Evolutionary conservation across 129 eudicot genomes (phyloP).

Genomic region (Glebionis coronaria): DNA sequence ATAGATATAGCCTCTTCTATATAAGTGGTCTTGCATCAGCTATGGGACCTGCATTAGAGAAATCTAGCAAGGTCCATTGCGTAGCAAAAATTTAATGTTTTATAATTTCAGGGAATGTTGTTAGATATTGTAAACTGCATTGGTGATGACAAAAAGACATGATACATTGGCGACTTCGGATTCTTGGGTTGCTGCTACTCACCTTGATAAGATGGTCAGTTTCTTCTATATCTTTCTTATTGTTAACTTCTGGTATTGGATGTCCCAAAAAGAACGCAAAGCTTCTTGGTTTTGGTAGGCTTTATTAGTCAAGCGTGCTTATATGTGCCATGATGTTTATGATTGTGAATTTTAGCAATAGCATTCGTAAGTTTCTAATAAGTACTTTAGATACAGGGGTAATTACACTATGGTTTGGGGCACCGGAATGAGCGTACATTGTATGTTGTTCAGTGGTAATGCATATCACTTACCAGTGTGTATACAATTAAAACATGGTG

Average conservation of each 20-base stretch:
- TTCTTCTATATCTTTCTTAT: too few species aligned
- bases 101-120: conserved; percentile 67
- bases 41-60: conserved; percentile 90
- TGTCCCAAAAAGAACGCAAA: background rate
- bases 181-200: conserved; percentile 94
- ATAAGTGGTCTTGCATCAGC: conserved; percentile 90
- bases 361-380: background rate
- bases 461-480: too few species aligned
- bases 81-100: background rate
- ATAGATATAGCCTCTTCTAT: too few species aligned
- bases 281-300: background rate
- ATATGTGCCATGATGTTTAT: background rate
- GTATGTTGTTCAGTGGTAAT: too few species aligned
- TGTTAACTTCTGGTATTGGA: background rate
- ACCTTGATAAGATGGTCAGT: too few species aligned
- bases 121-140: conserved; percentile 90
- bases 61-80: conserved; percentile 79
- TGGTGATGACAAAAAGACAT: conserved; percentile 93
- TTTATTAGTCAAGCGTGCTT: background rate
- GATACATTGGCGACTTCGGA: conserved; percentile 80
- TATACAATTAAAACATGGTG: too few species aligned
- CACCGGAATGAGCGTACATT: too few species aligned
- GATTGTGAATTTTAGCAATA: background rate
- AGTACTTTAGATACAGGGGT: background rate
- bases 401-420: too few species aligned